These are phyloP conservation scores for Ambrosia hybrid DNA, from an alignment of 140 eudicot species.

Conservation along the genomic window DNA sequence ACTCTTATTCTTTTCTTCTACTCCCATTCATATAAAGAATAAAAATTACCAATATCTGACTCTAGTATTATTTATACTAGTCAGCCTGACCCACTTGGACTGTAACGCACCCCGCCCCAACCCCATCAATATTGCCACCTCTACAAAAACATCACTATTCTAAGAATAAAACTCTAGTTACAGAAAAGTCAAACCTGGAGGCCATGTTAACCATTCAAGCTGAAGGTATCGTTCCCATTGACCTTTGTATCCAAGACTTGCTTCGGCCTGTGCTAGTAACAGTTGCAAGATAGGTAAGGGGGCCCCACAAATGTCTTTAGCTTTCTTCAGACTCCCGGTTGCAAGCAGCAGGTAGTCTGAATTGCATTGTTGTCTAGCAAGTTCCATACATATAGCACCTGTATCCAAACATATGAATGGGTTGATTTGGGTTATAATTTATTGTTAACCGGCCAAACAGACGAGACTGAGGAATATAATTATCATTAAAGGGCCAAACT, in stretches of 20 bases:
- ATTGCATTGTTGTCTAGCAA: constrained; percentile 64
- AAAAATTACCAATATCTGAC: not conserved
- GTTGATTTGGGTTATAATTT: not conserved
- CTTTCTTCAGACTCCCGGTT: constrained; percentile 75
- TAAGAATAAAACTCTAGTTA: not conserved
- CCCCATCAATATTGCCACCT: not conserved
- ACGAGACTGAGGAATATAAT: not conserved
- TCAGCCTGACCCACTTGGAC: not conserved
- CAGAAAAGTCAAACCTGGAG: constrained; percentile 61
- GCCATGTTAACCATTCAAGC: constrained; percentile 89
- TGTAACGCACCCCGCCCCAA: not conserved
- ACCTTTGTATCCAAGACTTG: constrained; percentile 71
- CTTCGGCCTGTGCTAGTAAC: constrained; percentile 90
- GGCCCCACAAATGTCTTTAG: constrained; percentile 43
- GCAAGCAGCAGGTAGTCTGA: constrained; percentile 62
- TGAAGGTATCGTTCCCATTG: constrained; percentile 72
- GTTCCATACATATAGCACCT: constrained; percentile 90
- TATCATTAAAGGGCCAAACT: not conserved
- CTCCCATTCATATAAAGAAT: not conserved
- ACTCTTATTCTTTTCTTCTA: not conserved
- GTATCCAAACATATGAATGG: constrained; percentile 3
- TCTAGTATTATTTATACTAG: not conserved
- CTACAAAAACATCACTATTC: not conserved
- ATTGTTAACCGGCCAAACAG: not conserved
- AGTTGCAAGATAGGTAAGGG: constrained; percentile 66